phyloP scores from a whole-genome alignment of 2,329 filamentous ascomycete genomes.

The Arthroderma sp. region DNA sequence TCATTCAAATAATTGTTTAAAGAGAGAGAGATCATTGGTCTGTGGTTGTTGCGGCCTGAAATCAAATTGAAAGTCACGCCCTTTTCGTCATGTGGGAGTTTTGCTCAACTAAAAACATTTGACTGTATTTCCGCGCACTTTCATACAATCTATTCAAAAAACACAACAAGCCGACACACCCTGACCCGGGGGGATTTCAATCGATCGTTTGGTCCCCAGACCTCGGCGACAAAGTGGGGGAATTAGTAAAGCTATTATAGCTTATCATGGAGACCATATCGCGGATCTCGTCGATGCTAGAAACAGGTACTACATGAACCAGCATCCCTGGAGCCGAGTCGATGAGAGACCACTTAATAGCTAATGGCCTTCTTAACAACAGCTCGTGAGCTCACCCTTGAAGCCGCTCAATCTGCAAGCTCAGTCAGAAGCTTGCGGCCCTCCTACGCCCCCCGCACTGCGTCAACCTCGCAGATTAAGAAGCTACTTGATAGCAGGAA shows the following conservation, averaged over 20 bases:
- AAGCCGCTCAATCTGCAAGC: constrained; percentile 83
- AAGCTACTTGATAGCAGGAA: constrained; percentile 87
- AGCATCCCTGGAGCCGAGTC: not conserved
- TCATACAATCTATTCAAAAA: not conserved
- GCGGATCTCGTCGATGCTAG: constrained; percentile 82
- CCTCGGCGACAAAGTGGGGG: not conserved
- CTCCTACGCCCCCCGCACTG: constrained; percentile 49
- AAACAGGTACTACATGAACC: constrained; percentile 55
- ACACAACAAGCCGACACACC: not conserved
- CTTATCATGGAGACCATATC: constrained; percentile 82
- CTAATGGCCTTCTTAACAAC: constrained; percentile 22
- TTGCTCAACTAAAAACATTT: not conserved
- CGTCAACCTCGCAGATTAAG: constrained; percentile 77
- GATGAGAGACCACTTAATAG: not conserved
- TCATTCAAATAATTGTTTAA: too few relatives aligned
- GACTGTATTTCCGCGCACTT: not conserved
- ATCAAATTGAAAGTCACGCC: not conserved
- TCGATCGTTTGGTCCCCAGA: not conserved
- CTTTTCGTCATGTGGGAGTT: not conserved
- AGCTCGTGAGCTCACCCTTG: constrained; percentile 95
- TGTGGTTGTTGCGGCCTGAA: not conserved
- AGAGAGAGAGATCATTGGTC: too few relatives aligned
- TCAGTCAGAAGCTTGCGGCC: constrained; percentile 36
- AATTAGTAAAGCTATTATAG: not conserved
- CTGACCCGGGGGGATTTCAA: not conserved